Conservation (phyloP, 2,329 filamentous ascomycete genomes). For the Falciphora oryzae region DNA sequence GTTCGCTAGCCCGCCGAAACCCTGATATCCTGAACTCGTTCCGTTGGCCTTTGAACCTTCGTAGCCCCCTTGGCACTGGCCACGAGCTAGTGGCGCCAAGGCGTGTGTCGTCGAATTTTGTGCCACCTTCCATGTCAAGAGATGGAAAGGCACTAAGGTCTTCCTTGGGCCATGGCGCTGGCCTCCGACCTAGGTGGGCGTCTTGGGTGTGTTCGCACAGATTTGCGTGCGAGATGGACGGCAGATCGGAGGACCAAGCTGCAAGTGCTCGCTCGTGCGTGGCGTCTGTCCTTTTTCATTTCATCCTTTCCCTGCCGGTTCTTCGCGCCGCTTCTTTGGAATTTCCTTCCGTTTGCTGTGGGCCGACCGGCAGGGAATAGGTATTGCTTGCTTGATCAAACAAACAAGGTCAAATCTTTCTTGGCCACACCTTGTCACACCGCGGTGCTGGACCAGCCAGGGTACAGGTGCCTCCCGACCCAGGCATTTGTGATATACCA, state of each 20-base stretch:
- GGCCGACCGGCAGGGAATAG: neutral
- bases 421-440: conserved; percentile 1
- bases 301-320: neutral
- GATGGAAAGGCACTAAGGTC: neutral
- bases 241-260: neutral
- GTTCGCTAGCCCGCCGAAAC: neutral
- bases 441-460: neutral
- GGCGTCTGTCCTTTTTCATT: neutral
- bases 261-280: neutral
- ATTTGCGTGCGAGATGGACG: neutral
- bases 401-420: neutral
- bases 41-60: neutral
- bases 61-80: neutral
- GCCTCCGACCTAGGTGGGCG: neutral
- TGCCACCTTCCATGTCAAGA: neutral
- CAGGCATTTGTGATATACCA: too few relatives aligned
- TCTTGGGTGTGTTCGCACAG: neutral
- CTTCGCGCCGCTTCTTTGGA: neutral
- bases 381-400: neutral
- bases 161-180: too few relatives aligned
- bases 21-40: neutral
- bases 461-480: neutral
- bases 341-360: neutral
- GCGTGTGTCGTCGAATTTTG: neutral
- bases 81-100: neutral